These are phyloP conservation scores for Paracoccidioides lutzii DNA, from an alignment of 2,329 filamentous ascomycete species.

Conservation along the genomic window DNA sequence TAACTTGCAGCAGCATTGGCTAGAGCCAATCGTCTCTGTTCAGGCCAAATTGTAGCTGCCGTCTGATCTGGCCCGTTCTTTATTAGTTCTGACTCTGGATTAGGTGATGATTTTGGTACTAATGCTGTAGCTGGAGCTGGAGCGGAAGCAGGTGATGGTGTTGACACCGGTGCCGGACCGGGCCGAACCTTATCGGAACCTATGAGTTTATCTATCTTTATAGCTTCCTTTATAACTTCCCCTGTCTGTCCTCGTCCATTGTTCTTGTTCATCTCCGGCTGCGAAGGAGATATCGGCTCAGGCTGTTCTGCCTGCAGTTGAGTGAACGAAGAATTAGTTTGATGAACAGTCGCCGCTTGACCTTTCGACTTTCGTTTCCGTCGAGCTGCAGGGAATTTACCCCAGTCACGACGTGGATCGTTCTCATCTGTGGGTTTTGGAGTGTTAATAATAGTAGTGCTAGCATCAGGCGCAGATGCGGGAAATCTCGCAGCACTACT, in stretches of 20 bases:
- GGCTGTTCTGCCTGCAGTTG: not conserved
- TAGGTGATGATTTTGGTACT: not conserved
- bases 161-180: too few species aligned
- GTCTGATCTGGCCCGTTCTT: conserved; percentile 6
- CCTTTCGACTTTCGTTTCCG: conserved; percentile 4
- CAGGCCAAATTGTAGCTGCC: conserved; percentile 38
- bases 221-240: not conserved
- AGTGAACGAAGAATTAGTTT: not conserved
- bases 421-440: not conserved
- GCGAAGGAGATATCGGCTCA: not conserved
- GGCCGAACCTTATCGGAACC: not conserved
- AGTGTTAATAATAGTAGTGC: not conserved
- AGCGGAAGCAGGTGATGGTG: not conserved
- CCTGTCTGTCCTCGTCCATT: not conserved
- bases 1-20: conserved; percentile 38
- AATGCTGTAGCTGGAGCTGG: conserved; percentile 7
- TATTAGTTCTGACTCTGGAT: not conserved
- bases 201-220: not conserved
- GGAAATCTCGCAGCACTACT: not conserved
- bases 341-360: not conserved
- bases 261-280: not conserved
- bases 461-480: not conserved
- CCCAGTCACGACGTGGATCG: conserved; percentile 3
- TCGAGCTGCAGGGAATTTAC: conserved; percentile 10
- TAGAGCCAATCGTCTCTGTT: conserved; percentile 35